Percentiles rank a stretch among this genome's conserved stretches.
Evolutionary conservation across 352 stramenopile species (phyloP).

Genomic region (Thraustochytrium striatum): DNA sequence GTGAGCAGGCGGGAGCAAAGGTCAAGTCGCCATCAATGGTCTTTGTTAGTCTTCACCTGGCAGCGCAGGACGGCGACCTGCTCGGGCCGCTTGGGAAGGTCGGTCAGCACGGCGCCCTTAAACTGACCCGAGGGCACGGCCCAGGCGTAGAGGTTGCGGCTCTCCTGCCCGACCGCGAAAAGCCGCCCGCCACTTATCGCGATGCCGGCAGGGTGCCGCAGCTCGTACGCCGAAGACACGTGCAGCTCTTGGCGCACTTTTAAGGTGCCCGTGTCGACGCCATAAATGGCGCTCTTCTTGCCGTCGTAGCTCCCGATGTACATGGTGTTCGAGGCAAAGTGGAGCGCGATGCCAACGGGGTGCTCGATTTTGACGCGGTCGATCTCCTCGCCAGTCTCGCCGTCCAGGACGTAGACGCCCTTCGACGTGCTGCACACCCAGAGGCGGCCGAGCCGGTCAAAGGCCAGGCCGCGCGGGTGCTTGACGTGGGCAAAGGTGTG

Average conservation of each 20-base stretch:
- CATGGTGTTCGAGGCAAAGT: neutral
- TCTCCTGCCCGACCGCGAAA: constrained; percentile 5
- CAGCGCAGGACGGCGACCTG: constrained; percentile 12
- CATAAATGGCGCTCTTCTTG: constrained; percentile 3
- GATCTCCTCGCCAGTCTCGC: neutral
- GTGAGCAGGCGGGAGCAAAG: too few relatives aligned
- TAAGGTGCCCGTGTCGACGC: neutral
- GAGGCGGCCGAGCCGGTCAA: neutral
- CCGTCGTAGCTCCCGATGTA: constrained; percentile 29
- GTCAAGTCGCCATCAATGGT: too few relatives aligned
- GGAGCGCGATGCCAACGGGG: constrained; percentile 16
- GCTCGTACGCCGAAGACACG: constrained; percentile 1
- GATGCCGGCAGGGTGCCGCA: constrained; percentile 18
- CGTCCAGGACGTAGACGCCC: constrained; percentile 30
- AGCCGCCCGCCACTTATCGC: constrained; percentile 10
- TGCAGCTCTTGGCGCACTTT: neutral
- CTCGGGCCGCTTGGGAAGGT: constrained; percentile 16
- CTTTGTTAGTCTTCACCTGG: too few relatives aligned
- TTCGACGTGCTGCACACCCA: constrained; percentile 40
- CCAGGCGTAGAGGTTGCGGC: constrained; percentile 7
- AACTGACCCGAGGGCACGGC: neutral
- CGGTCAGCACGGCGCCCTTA: constrained; percentile 23
- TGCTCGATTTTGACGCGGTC: neutral
- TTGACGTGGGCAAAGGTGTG: constrained; percentile 26
- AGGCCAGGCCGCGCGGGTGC: constrained; percentile 26